Conservation (phyloP, 257 asterid species). For the Solanum microdontum region DNA sequence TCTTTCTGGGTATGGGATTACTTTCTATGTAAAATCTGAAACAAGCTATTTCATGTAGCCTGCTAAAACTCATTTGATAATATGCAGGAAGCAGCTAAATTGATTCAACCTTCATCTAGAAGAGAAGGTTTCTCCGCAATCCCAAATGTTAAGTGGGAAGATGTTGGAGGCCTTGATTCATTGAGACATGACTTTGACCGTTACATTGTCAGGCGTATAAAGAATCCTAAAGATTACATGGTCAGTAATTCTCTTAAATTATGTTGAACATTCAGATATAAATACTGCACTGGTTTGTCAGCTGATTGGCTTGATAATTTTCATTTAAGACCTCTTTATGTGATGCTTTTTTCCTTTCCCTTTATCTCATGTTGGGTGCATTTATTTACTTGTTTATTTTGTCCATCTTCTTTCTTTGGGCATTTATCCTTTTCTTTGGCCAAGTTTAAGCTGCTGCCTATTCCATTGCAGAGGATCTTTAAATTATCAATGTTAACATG, state of each 20-base stretch:
- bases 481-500: background rate
- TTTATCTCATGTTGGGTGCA: background rate
- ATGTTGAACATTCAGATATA: background rate
- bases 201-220: conserved; percentile 47
- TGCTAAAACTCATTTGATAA: background rate
- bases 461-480: background rate
- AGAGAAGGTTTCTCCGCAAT: conserved; percentile 86
- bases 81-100: conserved; percentile 68
- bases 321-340: background rate
- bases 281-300: background rate
- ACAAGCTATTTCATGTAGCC: background rate
- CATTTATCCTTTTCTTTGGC: background rate
- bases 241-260: conserved; percentile 20
- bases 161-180: conserved; percentile 74
- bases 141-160: conserved; percentile 86
- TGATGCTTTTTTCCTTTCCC: background rate
- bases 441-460: background rate
- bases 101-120: conserved; percentile 72
- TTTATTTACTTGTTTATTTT: background rate
- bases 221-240: conserved; percentile 64
- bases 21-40: background rate
- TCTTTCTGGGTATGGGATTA: background rate
- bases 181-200: conserved; percentile 59
- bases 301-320: background rate
- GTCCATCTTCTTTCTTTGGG: background rate